Percentiles rank a stretch among this genome's conserved stretches.
phyloP scores from a whole-genome alignment of 306 rosid species.

The Malus asiatica region DNA sequence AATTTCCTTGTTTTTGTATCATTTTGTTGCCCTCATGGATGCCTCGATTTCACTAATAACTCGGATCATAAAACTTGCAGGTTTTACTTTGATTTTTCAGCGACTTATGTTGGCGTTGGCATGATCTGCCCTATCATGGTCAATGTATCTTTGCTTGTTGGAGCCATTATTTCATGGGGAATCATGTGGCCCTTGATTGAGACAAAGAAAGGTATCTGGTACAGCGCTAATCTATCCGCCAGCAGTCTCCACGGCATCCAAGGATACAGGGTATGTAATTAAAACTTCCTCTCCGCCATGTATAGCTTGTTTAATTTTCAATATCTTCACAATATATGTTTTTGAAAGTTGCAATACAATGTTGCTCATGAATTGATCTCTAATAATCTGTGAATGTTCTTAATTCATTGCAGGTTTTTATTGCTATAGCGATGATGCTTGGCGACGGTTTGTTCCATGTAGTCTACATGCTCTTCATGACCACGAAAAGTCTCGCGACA shows the following conservation, averaged over 20 bases:
- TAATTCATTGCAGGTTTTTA: constrained; percentile 34
- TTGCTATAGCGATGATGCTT: constrained; percentile 65
- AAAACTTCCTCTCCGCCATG: background rate
- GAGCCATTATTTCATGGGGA: constrained; percentile 69
- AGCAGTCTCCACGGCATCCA: constrained; percentile 60
- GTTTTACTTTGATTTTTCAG: constrained; percentile 69
- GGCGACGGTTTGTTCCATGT: constrained; percentile 74
- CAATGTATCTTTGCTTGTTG: constrained; percentile 53
- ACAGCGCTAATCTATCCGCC: constrained; percentile 27
- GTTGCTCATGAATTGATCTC: background rate
- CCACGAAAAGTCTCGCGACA: constrained; percentile 19
- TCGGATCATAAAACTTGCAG: constrained; percentile 12
- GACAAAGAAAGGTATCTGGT: constrained; percentile 58
- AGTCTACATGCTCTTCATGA: constrained; percentile 38
- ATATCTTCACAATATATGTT: background rate
- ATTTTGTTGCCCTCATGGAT: background rate
- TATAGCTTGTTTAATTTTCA: background rate
- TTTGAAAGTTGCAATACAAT: background rate
- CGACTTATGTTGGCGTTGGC: constrained; percentile 72
- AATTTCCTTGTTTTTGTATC: background rate
- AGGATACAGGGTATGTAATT: constrained; percentile 50
- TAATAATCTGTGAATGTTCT: background rate
- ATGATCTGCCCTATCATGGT: constrained; percentile 66
- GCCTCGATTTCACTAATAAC: background rate
- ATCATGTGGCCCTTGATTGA: constrained; percentile 63